phyloP scores from a whole-genome alignment of 179 eudicot genomes.

The Pouteria campechiana region DNA sequence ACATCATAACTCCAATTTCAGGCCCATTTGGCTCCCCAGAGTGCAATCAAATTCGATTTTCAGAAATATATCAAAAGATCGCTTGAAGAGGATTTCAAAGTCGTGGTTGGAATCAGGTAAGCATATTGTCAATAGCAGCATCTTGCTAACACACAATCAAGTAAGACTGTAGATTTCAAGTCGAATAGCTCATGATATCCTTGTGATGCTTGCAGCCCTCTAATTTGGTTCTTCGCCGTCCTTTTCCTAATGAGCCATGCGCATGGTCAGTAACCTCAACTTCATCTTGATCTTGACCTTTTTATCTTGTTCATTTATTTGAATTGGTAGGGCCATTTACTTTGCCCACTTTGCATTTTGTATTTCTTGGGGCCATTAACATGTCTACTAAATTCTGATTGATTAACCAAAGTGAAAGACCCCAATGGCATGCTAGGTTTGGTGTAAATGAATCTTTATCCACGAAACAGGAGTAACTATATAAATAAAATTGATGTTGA shows the following conservation, averaged over 20 bases:
- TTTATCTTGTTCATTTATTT: not conserved
- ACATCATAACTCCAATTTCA: no score
- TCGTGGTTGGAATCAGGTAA: constrained; percentile 45
- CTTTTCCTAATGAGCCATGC: constrained; percentile 34
- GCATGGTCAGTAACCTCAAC: constrained; percentile 17
- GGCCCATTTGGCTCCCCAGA: constrained; percentile 47
- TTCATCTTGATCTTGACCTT: not conserved
- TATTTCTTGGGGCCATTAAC: no score
- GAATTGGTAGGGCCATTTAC: no score
- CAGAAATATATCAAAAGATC: constrained; percentile 38
- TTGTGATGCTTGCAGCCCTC: constrained; percentile 22
- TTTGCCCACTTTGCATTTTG: no score
- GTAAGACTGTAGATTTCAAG: not conserved
- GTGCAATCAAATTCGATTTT: constrained; percentile 28
- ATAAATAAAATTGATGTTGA: no score
- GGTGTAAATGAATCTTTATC: no score
- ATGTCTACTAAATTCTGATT: no score
- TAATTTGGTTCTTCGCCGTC: constrained; percentile 36
- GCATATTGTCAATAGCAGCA: not conserved
- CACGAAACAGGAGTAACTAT: no score
- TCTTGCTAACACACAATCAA: not conserved
- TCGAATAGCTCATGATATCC: not conserved
- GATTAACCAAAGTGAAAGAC: no score
- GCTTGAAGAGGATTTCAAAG: constrained; percentile 43
- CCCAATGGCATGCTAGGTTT: no score